Percentiles rank a stretch among this genome's conserved stretches.
phyloP scores from a whole-genome alignment of 805 yeast genomes.

The Wickerhamiella parazyma region DNA sequence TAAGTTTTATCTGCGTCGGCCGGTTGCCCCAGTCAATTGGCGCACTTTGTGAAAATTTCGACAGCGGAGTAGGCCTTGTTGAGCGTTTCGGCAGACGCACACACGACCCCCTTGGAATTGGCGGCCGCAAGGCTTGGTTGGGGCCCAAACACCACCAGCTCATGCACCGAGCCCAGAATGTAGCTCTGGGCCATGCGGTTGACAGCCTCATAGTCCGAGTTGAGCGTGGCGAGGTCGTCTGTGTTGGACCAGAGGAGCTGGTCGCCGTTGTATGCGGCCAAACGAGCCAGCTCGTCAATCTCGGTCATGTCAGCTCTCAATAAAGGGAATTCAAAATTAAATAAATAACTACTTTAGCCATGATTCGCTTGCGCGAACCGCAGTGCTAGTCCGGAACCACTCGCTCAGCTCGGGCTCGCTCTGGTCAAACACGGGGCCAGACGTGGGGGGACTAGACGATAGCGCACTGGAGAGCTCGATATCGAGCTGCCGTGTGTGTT shows the following conservation, averaged over 20 bases:
- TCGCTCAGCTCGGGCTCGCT: slow-evolving; percentile 6
- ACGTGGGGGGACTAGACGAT: slow-evolving; percentile 7
- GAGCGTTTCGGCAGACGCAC: not conserved
- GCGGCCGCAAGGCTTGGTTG: not conserved
- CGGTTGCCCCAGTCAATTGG: too few species aligned
- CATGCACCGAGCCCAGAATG: not conserved
- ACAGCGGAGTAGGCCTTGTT: slow-evolving; percentile 1
- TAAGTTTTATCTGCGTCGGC: too few species aligned
- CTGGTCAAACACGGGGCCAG: not conserved
- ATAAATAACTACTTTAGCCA: not conserved
- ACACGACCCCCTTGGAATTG: not conserved
- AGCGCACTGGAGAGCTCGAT: slow-evolving; percentile 1
- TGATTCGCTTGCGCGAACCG: not conserved
- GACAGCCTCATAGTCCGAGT: not conserved
- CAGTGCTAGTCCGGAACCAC: slow-evolving; percentile 4
- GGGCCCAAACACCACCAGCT: slow-evolving; percentile 3
- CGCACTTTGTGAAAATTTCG: too few species aligned
- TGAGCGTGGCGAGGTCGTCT: not conserved
- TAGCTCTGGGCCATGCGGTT: not conserved
- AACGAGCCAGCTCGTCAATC: not conserved
- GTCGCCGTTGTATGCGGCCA: slow-evolving; percentile 1
- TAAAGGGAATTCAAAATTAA: not conserved
- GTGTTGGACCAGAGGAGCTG: not conserved
- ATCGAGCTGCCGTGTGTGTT: slow-evolving; percentile 4
- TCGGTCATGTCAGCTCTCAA: not conserved